These are phyloP conservation scores for Pseudozyma tsukubaensis DNA, from an alignment of 1,284 basidiomycete genomes.

Conservation along the genomic window DNA sequence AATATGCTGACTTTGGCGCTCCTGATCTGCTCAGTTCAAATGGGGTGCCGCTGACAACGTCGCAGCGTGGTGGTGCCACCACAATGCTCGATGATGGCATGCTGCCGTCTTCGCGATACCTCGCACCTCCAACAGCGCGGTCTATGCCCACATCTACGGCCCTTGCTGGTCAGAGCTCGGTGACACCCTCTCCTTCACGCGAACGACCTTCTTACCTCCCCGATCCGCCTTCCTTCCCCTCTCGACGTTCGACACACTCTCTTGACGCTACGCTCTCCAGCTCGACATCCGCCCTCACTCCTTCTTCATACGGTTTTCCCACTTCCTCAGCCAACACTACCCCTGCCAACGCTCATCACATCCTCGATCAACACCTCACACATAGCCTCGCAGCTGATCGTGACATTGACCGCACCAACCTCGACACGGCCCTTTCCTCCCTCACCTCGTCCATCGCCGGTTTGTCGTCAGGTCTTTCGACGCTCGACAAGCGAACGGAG, in stretches of 20 bases:
- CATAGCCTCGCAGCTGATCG: not conserved
- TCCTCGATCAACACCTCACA: not conserved
- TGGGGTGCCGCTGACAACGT: too few species aligned
- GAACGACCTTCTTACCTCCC: constrained; percentile 18
- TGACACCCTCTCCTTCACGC: constrained; percentile 17
- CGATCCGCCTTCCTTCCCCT: constrained; percentile 5
- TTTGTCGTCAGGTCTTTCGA: constrained; percentile 19
- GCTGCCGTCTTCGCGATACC: constrained; percentile 10
- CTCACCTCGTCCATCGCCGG: constrained; percentile 25
- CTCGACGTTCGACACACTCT: constrained; percentile 4
- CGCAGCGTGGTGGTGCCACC: not conserved
- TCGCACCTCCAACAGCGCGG: constrained; percentile 28
- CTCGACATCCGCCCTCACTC: not conserved
- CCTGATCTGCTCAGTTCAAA: constrained; percentile 1
- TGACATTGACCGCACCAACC: constrained; percentile 23
- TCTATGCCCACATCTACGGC: constrained; percentile 32
- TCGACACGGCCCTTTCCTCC: constrained; percentile 29
- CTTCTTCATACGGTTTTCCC: not conserved
- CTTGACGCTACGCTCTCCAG: constrained; percentile 9
- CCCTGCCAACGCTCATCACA: constrained; percentile 5
- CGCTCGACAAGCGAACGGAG: constrained; percentile 43
- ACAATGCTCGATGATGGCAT: constrained; percentile 2
- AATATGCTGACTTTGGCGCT: constrained; percentile 6
- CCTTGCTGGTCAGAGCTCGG: not conserved
- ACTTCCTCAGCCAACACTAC: not conserved